phyloP scores from a whole-genome alignment of 768 basidiomycete genomes.

The Leccinum barrowsii region DNA sequence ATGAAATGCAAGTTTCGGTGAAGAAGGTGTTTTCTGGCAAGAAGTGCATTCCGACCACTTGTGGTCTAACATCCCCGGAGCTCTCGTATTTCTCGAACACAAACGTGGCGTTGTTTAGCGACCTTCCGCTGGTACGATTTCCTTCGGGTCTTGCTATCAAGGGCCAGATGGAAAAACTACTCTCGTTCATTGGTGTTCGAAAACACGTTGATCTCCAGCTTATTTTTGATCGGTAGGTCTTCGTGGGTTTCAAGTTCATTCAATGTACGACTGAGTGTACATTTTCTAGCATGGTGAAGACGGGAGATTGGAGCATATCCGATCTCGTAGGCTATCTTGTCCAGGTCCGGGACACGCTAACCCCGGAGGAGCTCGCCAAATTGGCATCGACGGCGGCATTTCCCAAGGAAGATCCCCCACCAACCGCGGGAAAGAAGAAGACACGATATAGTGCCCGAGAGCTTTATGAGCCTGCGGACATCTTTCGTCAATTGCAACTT shows the following conservation, averaged over 20 bases:
- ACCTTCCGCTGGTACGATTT: slow-evolving; percentile 75
- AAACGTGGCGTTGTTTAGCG: slow-evolving; percentile 71
- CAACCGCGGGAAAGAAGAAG: slow-evolving; percentile 33
- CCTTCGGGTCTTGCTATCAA: slow-evolving; percentile 63
- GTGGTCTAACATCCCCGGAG: slow-evolving; percentile 60
- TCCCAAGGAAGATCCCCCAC: slow-evolving; percentile 45
- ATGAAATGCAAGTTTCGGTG: slow-evolving; percentile 41
- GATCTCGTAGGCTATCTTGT: slow-evolving; percentile 88
- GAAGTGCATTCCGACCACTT: slow-evolving; percentile 47
- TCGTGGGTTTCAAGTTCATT: background rate
- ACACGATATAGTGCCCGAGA: slow-evolving; percentile 61
- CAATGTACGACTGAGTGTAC: background rate
- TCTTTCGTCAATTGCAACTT: slow-evolving; percentile 67
- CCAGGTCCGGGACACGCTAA: slow-evolving; percentile 64
- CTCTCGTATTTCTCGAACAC: slow-evolving; percentile 84
- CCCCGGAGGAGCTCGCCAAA: slow-evolving; percentile 52
- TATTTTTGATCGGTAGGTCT: slow-evolving; percentile 75
- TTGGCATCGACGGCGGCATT: slow-evolving; percentile 72
- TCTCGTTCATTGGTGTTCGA: slow-evolving; percentile 76
- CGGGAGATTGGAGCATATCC: slow-evolving; percentile 84
- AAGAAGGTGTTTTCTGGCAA: slow-evolving; percentile 40
- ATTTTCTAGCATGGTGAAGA: slow-evolving; percentile 71
- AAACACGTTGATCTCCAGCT: slow-evolving; percentile 91
- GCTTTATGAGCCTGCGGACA: slow-evolving; percentile 81
- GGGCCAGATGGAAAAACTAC: slow-evolving; percentile 65